Evolutionary conservation across 1,284 basidiomycete genomes (phyloP).

Genomic region (Microbotryum scabiosae): DNA sequence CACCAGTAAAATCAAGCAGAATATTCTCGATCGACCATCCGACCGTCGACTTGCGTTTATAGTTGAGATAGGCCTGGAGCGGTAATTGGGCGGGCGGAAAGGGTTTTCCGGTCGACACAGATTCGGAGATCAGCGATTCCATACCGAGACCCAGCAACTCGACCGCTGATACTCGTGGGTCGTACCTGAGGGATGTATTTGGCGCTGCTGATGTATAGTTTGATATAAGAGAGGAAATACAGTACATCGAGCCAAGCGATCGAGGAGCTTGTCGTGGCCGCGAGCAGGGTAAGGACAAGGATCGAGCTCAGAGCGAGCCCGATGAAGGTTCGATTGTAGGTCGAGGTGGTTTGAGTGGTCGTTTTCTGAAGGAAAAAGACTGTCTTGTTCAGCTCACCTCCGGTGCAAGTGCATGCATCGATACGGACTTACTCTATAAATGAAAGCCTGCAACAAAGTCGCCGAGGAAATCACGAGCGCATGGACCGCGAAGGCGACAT

Average conservation of each 20-base stretch:
- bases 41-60: conserved; percentile 36
- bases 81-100: too few relatives aligned
- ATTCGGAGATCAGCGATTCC: too few relatives aligned
- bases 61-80: conserved; percentile 39
- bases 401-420: not conserved
- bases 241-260: conserved; percentile 31
- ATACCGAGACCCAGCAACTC: not conserved
- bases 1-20: conserved; percentile 40
- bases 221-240: conserved; percentile 38
- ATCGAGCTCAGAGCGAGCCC: conserved; percentile 50
- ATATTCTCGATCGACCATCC: conserved; percentile 43
- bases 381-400: not conserved
- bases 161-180: not conserved
- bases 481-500: conserved; percentile 42
- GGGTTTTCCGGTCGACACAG: not conserved
- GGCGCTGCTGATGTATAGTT: conserved; percentile 39
- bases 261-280: conserved; percentile 60
- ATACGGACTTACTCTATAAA: conserved; percentile 50
- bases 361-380: not conserved
- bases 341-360: conserved; percentile 8
- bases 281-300: conserved; percentile 60
- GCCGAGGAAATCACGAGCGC: conserved; percentile 24
- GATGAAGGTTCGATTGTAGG: conserved; percentile 9
- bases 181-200: conserved; percentile 40
- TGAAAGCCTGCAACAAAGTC: conserved; percentile 21